Base-by-base conservation (phyloP, 345 rosid genomes). In the Populus alba region DNA sequence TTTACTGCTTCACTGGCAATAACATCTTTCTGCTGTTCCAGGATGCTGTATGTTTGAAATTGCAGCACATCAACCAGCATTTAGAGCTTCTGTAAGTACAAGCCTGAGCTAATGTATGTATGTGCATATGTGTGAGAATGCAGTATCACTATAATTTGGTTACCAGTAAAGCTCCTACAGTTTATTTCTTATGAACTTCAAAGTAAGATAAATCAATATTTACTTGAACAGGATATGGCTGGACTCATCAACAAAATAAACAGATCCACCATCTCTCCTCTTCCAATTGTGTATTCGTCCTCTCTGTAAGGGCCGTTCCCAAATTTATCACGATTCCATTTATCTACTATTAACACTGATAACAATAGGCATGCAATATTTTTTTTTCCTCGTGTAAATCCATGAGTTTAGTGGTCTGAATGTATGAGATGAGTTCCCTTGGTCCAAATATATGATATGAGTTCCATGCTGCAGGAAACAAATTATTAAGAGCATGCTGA, bases 1-100 rank as follows among this genome's bases (percentile, higher is more conserved):
- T 37, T 2, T 49, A 38, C 38, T 72, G 59, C 71, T 38, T 62
- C 43, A 70, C 59, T 49, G 45, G 70, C 15, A 74, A 57, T 84
- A 62, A 86, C 45, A 27, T 82, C 31, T 62, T n/a, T 70, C 62
- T 83, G 77, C 70, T 82, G 65, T 84, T 86, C 61, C 87, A 96
- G 99, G 99, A 80, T 96, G 99, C 84, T 96, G 98, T 83, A 88
- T 94, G 90, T 96, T 92, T 82, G 99, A 96, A 87, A 91, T 94
- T 74, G 95, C 95, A 77, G 92, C 98, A 53, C 98, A 96, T 78
- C 99, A 96, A 68, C 95, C 98, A 18, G 90, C 95, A 17, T 96
- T 96, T 84, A 90, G 93, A 86, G 98, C 99, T 83, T 91, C 87
- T 70, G 99, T 96, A 77, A 83, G 98, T 86, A 71, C 79, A 75